Evolutionary conservation across 2,329 filamentous ascomycete genomes (phyloP).

Genomic region (Didymella pomorum): DNA sequence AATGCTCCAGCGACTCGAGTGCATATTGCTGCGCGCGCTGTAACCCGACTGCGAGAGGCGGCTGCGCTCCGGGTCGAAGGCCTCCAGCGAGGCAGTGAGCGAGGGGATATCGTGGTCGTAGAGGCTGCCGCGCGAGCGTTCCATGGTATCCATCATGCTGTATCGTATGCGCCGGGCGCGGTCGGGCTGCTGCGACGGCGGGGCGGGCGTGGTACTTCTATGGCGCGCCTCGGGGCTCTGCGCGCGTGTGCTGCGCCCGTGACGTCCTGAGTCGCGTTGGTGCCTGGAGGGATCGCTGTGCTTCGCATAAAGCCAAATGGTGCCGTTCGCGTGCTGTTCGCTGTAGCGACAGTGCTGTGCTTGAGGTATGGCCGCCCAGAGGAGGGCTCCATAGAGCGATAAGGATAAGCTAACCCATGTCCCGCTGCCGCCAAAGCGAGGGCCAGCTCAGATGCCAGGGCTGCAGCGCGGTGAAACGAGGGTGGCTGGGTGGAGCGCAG

Average conservation of each 20-base stretch:
- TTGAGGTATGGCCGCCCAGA: constrained; percentile 3
- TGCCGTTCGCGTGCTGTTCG: not conserved
- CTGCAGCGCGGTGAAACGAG: constrained; percentile 21
- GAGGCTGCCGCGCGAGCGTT: constrained; percentile 45
- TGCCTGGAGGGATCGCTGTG: not conserved
- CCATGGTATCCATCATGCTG: constrained; percentile 34
- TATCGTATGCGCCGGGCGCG: not conserved
- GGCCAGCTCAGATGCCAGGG: constrained; percentile 19
- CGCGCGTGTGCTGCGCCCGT: constrained; percentile 19
- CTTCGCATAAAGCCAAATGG: not conserved
- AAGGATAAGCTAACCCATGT: constrained; percentile 20
- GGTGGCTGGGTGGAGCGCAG: constrained; percentile 6
- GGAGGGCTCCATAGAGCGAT: constrained; percentile 10
- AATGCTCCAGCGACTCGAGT: constrained; percentile 56
- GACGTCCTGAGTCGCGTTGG: constrained; percentile 1
- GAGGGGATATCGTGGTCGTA: constrained; percentile 51
- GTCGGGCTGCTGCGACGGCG: not conserved
- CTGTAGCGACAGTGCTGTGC: constrained; percentile 10
- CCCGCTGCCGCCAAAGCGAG: constrained; percentile 13
- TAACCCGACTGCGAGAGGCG: constrained; percentile 41
- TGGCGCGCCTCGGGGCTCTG: not conserved
- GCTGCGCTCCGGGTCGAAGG: constrained; percentile 51
- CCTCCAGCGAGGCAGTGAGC: constrained; percentile 50
- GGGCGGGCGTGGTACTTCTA: not conserved
- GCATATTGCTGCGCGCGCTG: constrained; percentile 69